These are phyloP conservation scores for Sanghuangporus sanghuang DNA, from an alignment of 1,284 basidiomycete species.

Conservation along the genomic window DNA sequence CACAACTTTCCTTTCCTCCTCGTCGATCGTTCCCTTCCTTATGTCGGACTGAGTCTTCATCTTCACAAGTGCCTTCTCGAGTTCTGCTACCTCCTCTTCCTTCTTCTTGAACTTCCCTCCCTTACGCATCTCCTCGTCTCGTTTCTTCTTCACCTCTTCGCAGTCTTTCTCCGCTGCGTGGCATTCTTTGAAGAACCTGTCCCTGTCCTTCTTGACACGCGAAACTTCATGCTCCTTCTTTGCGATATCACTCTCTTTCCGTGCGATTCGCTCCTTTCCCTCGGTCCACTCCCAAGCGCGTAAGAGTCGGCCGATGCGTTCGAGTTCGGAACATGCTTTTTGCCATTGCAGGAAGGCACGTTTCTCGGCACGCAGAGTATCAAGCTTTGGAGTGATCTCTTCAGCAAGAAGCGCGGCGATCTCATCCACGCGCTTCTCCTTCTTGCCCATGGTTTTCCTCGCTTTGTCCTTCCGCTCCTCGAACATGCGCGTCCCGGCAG, in stretches of 20 bases:
- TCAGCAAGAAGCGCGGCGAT: constrained; percentile 77
- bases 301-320: constrained; percentile 80
- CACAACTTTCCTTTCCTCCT: constrained; percentile 69
- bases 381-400: constrained; percentile 94
- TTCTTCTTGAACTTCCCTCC: constrained; percentile 78
- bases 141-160: constrained; percentile 58
- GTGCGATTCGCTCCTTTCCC: constrained; percentile 39
- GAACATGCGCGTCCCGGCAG: constrained; percentile 98
- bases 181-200: constrained; percentile 40
- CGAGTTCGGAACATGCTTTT: constrained; percentile 85
- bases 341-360: constrained; percentile 88
- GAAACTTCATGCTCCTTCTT: constrained; percentile 41
- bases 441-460: constrained; percentile 94
- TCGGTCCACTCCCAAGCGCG: constrained; percentile 89
- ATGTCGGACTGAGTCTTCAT: constrained; percentile 85
- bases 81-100: constrained; percentile 71
- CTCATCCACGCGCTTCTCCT: constrained; percentile 95
- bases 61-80: constrained; percentile 87
- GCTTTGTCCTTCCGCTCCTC: constrained; percentile 99
- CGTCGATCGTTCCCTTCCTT: constrained; percentile 70
- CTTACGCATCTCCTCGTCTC: constrained; percentile 63
- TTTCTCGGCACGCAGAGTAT: constrained; percentile 89
- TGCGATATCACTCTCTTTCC: constrained; percentile 52
- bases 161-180: constrained; percentile 49
- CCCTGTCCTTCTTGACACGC: constrained; percentile 44